Evolutionary conservation across 2,329 filamentous ascomycete species (phyloP).

Genomic region (Aspergillus felis): DNA sequence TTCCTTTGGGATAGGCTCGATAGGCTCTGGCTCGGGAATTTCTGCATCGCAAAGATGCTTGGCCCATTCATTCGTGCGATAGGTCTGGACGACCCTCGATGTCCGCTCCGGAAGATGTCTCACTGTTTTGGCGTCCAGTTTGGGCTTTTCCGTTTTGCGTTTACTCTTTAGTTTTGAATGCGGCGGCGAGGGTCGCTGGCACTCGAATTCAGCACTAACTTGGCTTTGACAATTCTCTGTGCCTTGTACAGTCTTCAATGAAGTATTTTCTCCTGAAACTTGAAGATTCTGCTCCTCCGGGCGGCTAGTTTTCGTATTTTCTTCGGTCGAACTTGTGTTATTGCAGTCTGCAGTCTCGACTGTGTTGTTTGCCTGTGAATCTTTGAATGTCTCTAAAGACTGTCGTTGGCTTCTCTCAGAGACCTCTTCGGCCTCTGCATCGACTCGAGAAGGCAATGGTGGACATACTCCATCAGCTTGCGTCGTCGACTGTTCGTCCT

Average conservation of each 20-base stretch:
- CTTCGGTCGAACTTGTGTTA: not conserved
- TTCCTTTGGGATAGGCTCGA: conserved; percentile 37
- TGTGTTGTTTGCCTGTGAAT: not conserved
- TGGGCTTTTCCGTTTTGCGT: conserved; percentile 18
- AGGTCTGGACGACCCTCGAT: conserved; percentile 74
- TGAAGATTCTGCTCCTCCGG: not conserved
- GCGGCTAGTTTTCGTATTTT: not conserved
- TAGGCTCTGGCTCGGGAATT: conserved; percentile 57
- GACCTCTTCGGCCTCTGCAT: not conserved
- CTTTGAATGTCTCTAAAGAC: not conserved
- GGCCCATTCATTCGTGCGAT: conserved; percentile 93
- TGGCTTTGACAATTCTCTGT: not conserved
- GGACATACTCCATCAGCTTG: not conserved
- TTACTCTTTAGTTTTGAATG: conserved; percentile 4
- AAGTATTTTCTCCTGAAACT: not conserved
- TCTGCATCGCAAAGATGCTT: conserved; percentile 82
- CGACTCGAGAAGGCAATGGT: not conserved
- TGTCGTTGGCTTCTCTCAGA: not conserved
- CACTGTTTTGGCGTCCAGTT: conserved; percentile 33
- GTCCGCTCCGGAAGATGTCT: conserved; percentile 65
- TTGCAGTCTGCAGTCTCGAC: not conserved
- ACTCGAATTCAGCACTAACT: not conserved
- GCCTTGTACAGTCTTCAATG: not conserved
- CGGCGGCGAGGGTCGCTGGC: not conserved
- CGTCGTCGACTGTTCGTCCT: not conserved